phyloP scores from a whole-genome alignment of 2,329 filamentous ascomycete species.

The Monosporascus sp. region DNA sequence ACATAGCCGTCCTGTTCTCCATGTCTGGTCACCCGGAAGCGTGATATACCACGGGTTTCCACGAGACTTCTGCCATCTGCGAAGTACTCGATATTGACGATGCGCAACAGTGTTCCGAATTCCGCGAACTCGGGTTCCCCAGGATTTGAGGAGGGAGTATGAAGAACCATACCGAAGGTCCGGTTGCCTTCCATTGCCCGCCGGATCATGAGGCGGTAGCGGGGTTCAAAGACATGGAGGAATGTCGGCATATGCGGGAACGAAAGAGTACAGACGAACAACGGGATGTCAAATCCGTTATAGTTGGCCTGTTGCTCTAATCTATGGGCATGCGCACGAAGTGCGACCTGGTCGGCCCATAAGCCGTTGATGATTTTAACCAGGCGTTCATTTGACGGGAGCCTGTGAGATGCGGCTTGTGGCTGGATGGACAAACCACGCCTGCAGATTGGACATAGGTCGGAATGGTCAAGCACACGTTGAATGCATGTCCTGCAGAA shows the following conservation, averaged over 20 bases:
- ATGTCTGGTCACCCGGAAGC: constrained; percentile 67
- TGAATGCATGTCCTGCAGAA: constrained; percentile 79
- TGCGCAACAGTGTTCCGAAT: constrained; percentile 73
- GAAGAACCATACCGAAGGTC: constrained; percentile 82
- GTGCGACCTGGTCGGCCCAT: constrained; percentile 61
- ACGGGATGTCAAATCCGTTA: constrained; percentile 56
- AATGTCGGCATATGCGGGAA: constrained; percentile 83
- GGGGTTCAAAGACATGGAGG: constrained; percentile 86
- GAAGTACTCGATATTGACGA: constrained; percentile 68
- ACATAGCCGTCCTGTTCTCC: constrained; percentile 69
- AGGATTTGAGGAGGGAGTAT: constrained; percentile 45
- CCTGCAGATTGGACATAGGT: constrained; percentile 76
- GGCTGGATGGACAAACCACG: constrained; percentile 51
- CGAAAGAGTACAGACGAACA: constrained; percentile 78
- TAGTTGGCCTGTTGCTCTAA: constrained; percentile 52
- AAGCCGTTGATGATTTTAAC: constrained; percentile 59
- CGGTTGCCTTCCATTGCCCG: constrained; percentile 67
- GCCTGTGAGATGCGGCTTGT: constrained; percentile 33
- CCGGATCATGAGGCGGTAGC: constrained; percentile 84
- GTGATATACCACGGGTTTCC: constrained; percentile 69
- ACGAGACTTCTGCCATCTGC: constrained; percentile 78
- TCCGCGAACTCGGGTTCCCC: constrained; percentile 51
- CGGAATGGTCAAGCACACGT: constrained; percentile 70
- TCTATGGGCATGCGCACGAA: constrained; percentile 50
- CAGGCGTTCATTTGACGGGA: constrained; percentile 58